Evolutionary conservation across 2,329 filamentous ascomycete genomes (phyloP).

Genomic region (Aspergillus sp.): DNA sequence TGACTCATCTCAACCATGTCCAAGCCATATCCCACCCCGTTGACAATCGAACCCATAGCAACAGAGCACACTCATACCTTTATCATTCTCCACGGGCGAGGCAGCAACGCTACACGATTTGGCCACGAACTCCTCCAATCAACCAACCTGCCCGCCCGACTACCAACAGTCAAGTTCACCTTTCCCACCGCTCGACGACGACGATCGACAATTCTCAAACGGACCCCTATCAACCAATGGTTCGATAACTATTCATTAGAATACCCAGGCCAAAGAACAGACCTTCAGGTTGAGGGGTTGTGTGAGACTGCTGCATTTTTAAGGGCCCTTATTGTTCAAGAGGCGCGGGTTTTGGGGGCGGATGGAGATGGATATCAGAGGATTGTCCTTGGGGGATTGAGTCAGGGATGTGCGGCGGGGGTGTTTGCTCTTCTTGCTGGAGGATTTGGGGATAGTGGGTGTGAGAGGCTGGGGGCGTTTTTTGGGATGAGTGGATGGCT

Average conservation of each 20-base stretch:
- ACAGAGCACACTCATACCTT: conserved; percentile 30
- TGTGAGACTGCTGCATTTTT: conserved; percentile 37
- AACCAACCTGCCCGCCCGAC: conserved; percentile 8
- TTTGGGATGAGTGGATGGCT: conserved; percentile 48
- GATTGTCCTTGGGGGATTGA: conserved; percentile 49
- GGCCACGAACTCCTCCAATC: conserved; percentile 27
- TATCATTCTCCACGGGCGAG: conserved; percentile 40
- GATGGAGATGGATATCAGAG: conserved; percentile 24
- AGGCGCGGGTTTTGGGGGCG: conserved; percentile 22
- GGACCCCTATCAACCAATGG: conserved; percentile 47
- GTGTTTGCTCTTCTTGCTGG: conserved; percentile 40
- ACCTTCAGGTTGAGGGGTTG: conserved; percentile 44
- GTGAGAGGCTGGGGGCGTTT: conserved; percentile 34
- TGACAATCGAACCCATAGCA: conserved; percentile 12
- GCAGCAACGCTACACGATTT: conserved; percentile 30
- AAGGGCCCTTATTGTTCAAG: conserved; percentile 27
- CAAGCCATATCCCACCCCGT: conserved; percentile 11
- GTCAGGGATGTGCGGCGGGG: conserved; percentile 49
- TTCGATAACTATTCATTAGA: conserved; percentile 44
- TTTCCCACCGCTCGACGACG: conserved; percentile 48
- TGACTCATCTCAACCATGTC: not conserved
- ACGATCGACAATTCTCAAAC: conserved; percentile 41
- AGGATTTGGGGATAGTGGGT: conserved; percentile 10
- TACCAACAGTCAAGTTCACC: conserved; percentile 40
- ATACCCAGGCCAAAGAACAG: conserved; percentile 36